Conservation (phyloP, 352 stramenopile species). For the Phytopythium chamaehyphon region DNA sequence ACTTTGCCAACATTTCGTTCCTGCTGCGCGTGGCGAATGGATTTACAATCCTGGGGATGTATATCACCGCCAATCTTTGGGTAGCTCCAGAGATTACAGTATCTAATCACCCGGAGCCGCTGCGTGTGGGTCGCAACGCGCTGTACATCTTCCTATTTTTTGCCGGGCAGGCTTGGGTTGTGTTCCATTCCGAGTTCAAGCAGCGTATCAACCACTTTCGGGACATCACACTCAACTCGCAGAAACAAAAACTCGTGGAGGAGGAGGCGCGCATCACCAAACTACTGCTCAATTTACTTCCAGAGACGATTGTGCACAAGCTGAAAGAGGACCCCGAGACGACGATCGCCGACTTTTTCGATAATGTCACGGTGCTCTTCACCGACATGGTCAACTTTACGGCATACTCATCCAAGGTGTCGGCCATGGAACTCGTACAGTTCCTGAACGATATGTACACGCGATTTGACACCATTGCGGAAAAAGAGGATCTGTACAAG, state of each 20-base stretch:
- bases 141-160: conserved; percentile 87
- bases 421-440: conserved; percentile 82
- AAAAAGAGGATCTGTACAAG: conserved; percentile 87
- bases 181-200: conserved; percentile 85
- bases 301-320: conserved; percentile 83
- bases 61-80: conserved; percentile 58
- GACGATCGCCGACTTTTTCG: conserved; percentile 82
- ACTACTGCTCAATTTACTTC: conserved; percentile 70
- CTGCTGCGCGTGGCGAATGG: conserved; percentile 52
- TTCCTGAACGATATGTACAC: conserved; percentile 90
- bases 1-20: conserved; percentile 80
- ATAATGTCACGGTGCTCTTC: conserved; percentile 85
- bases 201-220: conserved; percentile 86
- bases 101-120: conserved; percentile 32
- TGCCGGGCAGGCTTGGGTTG: conserved; percentile 67
- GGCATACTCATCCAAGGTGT: conserved; percentile 75
- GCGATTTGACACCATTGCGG: conserved; percentile 79
- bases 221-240: conserved; percentile 76
- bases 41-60: conserved; percentile 58
- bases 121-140: conserved; percentile 57
- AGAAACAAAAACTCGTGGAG: conserved; percentile 82
- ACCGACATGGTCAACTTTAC: conserved; percentile 88
- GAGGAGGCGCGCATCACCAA: conserved; percentile 80
- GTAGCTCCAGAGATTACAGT: conserved; percentile 42
- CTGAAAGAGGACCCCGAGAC: conserved; percentile 73